A percentile compares a stretch with the other conserved stretches of the same genome.
Conservation (phyloP, 345 rosid genomes). For the Viola odorata region DNA sequence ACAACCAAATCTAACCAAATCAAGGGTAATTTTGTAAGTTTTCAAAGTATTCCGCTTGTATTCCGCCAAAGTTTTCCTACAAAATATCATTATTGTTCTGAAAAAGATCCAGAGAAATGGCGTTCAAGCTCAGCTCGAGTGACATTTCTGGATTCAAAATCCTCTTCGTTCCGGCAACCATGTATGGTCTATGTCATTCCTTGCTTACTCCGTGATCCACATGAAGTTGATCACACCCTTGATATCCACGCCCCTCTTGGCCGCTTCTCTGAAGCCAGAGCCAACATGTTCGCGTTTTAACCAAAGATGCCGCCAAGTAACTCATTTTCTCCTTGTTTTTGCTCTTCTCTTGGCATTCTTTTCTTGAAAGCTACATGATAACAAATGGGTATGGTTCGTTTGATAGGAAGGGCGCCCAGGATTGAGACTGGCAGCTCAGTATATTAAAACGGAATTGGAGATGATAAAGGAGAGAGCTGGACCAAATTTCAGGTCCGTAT, state of each 20-base stretch:
- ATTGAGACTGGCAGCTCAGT: conserved; percentile 69
- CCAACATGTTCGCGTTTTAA: conserved; percentile 74
- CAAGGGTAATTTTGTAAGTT: no score
- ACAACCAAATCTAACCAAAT: no score
- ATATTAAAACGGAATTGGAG: conserved; percentile 69
- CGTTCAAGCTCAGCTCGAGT: conserved; percentile 40
- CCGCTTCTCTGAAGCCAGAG: conserved; percentile 93
- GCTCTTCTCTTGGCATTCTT: neutral
- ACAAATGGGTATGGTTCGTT: neutral
- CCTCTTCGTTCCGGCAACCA: conserved; percentile 39
- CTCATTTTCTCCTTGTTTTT: neutral
- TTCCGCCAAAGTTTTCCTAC: no score
- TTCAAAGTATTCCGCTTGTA: no score
- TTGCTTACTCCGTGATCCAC: conserved; percentile 54
- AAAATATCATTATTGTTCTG: no score
- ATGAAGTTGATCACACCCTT: conserved; percentile 65
- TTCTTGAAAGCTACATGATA: no score
- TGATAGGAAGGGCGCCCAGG: conserved; percentile 88
- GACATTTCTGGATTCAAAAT: conserved; percentile 64
- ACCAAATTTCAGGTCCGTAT: conserved; percentile 49
- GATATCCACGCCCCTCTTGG: conserved; percentile 73
- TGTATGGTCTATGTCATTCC: conserved; percentile 61
- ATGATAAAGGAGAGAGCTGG: conserved; percentile 72
- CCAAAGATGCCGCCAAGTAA: conserved; percentile 80
- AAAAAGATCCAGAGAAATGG: conserved; percentile 28